These are phyloP conservation scores for Mycosphaerella sp. DNA, from an alignment of 2,329 filamentous ascomycete genomes.

Conservation along the genomic window DNA sequence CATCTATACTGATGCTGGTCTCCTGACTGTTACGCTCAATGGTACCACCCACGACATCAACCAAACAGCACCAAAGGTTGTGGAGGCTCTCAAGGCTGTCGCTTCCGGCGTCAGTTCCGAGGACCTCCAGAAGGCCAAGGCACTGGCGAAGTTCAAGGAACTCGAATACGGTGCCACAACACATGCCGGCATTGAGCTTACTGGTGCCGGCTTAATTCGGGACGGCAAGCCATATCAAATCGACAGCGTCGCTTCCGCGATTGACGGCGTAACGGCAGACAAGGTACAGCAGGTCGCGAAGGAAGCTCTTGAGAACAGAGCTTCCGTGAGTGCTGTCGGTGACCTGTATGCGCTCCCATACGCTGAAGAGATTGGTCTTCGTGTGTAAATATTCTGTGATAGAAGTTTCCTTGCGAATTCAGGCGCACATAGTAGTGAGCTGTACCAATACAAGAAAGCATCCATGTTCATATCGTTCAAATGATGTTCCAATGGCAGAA, in stretches of 20 bases:
- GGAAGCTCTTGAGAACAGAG: constrained; percentile 79
- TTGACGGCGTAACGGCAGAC: constrained; percentile 75
- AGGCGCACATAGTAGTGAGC: constrained; percentile 28
- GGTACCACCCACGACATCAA: constrained; percentile 69
- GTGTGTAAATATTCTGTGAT: constrained; percentile 62
- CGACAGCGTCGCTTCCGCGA: constrained; percentile 67
- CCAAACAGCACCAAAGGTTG: constrained; percentile 66
- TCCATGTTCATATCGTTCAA: background rate
- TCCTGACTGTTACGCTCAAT: constrained; percentile 74
- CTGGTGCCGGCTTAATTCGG: constrained; percentile 76
- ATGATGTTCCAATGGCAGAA: too few relatives aligned
- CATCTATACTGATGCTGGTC: constrained; percentile 89
- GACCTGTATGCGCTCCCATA: constrained; percentile 88
- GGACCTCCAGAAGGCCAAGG: constrained; percentile 83
- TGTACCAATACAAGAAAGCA: constrained; percentile 32
- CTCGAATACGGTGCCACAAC: constrained; percentile 75
- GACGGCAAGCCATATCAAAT: constrained; percentile 79
- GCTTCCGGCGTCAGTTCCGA: constrained; percentile 68
- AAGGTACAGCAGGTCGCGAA: constrained; percentile 89
- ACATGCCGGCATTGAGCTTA: constrained; percentile 70
- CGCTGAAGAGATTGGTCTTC: constrained; percentile 88
- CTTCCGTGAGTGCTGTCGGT: constrained; percentile 81
- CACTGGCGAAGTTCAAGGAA: constrained; percentile 87
- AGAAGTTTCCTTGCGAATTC: constrained; percentile 25
- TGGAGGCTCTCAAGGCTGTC: constrained; percentile 76